These are phyloP conservation scores for Colletotrichum salicis DNA, from an alignment of 2,329 filamentous ascomycete genomes.

Conservation along the genomic window DNA sequence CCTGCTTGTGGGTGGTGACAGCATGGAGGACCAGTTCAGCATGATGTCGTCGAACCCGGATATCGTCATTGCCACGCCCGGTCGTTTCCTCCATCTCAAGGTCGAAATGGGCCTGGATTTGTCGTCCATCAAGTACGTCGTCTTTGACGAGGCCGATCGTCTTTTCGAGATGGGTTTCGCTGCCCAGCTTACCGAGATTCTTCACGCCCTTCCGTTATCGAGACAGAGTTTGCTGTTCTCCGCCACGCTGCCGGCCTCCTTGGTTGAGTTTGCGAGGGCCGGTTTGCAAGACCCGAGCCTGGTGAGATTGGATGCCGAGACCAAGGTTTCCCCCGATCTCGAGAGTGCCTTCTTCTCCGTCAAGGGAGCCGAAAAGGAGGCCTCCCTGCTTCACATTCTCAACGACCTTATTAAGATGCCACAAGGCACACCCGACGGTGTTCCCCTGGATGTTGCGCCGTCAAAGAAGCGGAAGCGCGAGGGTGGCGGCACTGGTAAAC, in stretches of 20 bases:
- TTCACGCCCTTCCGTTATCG: constrained; percentile 84
- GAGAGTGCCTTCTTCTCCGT: constrained; percentile 94
- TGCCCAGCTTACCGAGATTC: constrained; percentile 89
- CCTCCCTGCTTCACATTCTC: constrained; percentile 86
- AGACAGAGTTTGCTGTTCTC: constrained; percentile 95
- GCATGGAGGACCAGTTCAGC: constrained; percentile 92
- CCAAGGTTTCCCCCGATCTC: constrained; percentile 95
- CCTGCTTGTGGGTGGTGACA: constrained; percentile 92
- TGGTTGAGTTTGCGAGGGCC: constrained; percentile 95
- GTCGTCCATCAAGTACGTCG: constrained; percentile 91
- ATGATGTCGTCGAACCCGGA: constrained; percentile 95
- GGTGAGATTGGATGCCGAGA: constrained; percentile 91
- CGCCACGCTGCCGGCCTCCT: constrained; percentile 89
- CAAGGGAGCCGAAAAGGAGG: constrained; percentile 94
- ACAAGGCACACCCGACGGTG: constrained; percentile 66
- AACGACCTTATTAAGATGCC: constrained; percentile 95
- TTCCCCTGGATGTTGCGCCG: constrained; percentile 55
- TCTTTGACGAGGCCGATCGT: constrained; percentile 97
- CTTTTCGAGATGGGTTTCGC: constrained; percentile 99
- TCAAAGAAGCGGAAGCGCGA: constrained; percentile 80
- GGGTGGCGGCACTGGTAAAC: constrained; percentile 71
- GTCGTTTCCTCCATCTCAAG: constrained; percentile 94
- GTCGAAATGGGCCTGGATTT: constrained; percentile 95
- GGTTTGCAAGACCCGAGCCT: constrained; percentile 92
- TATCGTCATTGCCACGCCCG: constrained; percentile 96